These are phyloP conservation scores for Psilocybe tampanensis DNA, from an alignment of 768 basidiomycete genomes.

Conservation along the genomic window DNA sequence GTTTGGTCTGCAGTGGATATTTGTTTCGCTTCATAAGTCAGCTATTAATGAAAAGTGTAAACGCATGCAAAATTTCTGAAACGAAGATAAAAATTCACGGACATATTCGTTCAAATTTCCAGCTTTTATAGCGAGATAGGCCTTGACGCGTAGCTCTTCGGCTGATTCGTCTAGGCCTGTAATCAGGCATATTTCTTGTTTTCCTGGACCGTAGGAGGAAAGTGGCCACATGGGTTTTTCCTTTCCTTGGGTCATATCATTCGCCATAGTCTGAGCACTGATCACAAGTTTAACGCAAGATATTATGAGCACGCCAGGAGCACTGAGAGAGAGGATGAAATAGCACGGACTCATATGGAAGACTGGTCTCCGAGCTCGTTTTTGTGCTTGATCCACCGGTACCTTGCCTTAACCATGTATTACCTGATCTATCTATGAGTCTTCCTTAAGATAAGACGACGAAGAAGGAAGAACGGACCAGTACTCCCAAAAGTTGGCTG, in stretches of 20 bases:
- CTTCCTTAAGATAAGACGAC: constrained; percentile 22
- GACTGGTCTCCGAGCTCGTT: constrained; percentile 20
- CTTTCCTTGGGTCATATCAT: constrained; percentile 57
- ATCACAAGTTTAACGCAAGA: neutral
- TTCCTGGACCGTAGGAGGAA: constrained; percentile 77
- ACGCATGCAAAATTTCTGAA: neutral
- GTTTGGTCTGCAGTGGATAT: constrained; percentile 55
- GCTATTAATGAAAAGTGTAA: constrained; percentile 14
- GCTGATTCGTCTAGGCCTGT: constrained; percentile 69
- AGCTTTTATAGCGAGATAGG: constrained; percentile 52
- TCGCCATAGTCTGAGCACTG: constrained; percentile 64
- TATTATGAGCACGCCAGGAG: neutral
- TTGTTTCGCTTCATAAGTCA: constrained; percentile 57
- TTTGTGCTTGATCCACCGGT: constrained; percentile 20
- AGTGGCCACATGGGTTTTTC: constrained; percentile 84
- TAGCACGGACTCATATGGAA: constrained; percentile 24
- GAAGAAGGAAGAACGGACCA: constrained; percentile 40
- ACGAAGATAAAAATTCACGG: constrained; percentile 26
- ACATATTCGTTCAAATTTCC: constrained; percentile 73
- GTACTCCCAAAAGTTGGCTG: constrained; percentile 51
- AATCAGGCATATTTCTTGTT: constrained; percentile 70
- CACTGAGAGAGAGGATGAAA: neutral
- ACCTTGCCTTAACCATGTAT: neutral
- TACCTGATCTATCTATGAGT: neutral
- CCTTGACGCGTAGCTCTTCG: constrained; percentile 78